Base-by-base conservation (phyloP, 495 filamentous ascomycete genomes). In the Hypoxylon intermedium region DNA sequence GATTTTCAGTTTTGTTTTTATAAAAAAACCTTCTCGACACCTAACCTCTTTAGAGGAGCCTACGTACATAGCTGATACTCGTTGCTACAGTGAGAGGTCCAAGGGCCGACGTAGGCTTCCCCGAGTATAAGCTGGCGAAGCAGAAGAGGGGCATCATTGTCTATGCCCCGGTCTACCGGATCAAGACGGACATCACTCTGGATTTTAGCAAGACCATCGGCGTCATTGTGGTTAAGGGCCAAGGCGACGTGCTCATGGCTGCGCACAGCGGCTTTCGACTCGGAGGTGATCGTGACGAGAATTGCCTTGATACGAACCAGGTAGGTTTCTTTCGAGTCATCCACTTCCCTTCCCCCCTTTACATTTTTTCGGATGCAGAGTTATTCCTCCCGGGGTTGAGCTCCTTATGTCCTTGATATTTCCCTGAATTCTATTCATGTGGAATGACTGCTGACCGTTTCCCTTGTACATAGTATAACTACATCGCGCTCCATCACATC, bases 121-220 rank as follows among this genome's bases (percentile, higher is more conserved):
- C 58, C 13, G 63, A 62, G 6, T 61, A 53, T 31, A 61, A 33
- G 16, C 42, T 66, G 5, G 63, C 52, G 6, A 65, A 65, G 51
- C 62, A 58, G 26, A 60, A 60, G 6, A 43, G 40, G 0, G 40
- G 59, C 16, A 70, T 70, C 12, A 40, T 59, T 5, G 53, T 67
- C 1, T 67, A 50, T n/a, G 36, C 53, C 0, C 60, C 61, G n/a
- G 49, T 63, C 4, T 11, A 53, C 2, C 64, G 65, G 3, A 18
- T 70, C 0, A 41, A 56, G 2, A 63, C 57, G 0, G 67, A 60
- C 12, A 54, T 62, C 3, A 15, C 23, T 9, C 43, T 67, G 3
- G 49, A 65, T 36, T 46, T 43, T 9, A 60, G 48, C n/a, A 70
- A 70, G 33, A 70, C 67, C 0, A 62, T 70, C 31, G 67, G 67